These are phyloP conservation scores for Eremochloa ophiuroides DNA, from an alignment of 176 grass and related monocot genomes.

Conservation along the genomic window DNA sequence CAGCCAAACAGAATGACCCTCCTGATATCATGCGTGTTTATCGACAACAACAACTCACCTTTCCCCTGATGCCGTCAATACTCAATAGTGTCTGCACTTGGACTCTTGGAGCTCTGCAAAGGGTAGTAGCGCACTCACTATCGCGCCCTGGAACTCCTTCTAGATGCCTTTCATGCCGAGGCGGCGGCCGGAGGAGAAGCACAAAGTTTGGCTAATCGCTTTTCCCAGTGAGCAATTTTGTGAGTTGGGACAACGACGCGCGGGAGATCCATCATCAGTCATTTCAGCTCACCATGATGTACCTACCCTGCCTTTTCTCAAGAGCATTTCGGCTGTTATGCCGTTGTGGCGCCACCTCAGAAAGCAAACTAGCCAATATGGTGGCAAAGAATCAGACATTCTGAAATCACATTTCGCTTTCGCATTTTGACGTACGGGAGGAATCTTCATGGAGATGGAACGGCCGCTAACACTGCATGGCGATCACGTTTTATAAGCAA, in stretches of 20 bases:
- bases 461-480: neutral
- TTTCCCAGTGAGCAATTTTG: neutral
- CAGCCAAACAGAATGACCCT: neutral
- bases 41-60: neutral
- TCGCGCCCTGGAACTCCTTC: slow-evolving; percentile 21
- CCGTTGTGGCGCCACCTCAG: slow-evolving; percentile 5
- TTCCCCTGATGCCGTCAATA: neutral
- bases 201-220: neutral
- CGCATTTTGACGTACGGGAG: neutral
- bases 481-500: slow-evolving; percentile 9
- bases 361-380: slow-evolving; percentile 12
- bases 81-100: slow-evolving; percentile 2
- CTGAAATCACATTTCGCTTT: too few species aligned
- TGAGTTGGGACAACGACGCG: neutral
- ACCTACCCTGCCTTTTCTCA: neutral
- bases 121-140: neutral
- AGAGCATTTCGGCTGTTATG: neutral
- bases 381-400: too few species aligned
- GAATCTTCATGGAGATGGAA: slow-evolving; percentile 2
- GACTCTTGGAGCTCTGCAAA: neutral
- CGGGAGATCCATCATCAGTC: neutral
- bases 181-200: neutral
- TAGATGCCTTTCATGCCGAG: slow-evolving; percentile 9
- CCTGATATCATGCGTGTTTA: neutral
- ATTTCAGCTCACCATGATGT: neutral